Percentiles rank a stretch among this genome's conserved stretches.
These are phyloP conservation scores for Asterella californica DNA, from an alignment of 225 moss, liverwort and hornwort genomes.

Conservation along the genomic window DNA sequence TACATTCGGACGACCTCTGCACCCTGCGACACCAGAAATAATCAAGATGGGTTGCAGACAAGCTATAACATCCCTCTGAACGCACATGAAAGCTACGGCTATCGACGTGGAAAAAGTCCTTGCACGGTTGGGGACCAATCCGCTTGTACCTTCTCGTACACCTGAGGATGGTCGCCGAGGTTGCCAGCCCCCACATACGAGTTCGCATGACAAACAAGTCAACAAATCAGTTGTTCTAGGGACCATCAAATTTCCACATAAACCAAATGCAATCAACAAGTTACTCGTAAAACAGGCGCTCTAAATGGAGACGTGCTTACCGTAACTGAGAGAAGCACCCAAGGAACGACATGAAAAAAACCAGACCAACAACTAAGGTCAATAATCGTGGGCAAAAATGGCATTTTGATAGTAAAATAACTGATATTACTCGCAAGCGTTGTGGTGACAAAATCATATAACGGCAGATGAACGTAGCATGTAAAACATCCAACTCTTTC, in stretches of 20 bases:
- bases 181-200: background rate
- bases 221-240: background rate
- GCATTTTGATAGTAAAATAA: background rate
- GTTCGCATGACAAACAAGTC: constrained; percentile 18
- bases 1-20: constrained; percentile 99
- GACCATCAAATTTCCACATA: background rate
- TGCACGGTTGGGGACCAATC: background rate
- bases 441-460: background rate
- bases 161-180: constrained; percentile 37
- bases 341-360: background rate
- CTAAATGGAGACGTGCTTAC: constrained; percentile 11
- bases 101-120: too few species aligned
- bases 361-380: constrained; percentile 1
- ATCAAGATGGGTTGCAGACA: background rate
- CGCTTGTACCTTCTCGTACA: constrained; percentile 67
- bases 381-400: background rate
- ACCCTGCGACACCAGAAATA: constrained; percentile 44
- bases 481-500: background rate
- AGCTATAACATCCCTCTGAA: background rate
- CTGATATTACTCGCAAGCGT: too few species aligned
- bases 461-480: background rate
- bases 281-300: background rate
- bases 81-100: background rate
- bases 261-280: background rate
- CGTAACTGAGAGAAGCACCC: constrained; percentile 17